Evolutionary conservation across 208 protist genomes (phyloP), one percentile per base, ranked within the genome.

Genomic region (Leishmania amazonensis): DNA sequence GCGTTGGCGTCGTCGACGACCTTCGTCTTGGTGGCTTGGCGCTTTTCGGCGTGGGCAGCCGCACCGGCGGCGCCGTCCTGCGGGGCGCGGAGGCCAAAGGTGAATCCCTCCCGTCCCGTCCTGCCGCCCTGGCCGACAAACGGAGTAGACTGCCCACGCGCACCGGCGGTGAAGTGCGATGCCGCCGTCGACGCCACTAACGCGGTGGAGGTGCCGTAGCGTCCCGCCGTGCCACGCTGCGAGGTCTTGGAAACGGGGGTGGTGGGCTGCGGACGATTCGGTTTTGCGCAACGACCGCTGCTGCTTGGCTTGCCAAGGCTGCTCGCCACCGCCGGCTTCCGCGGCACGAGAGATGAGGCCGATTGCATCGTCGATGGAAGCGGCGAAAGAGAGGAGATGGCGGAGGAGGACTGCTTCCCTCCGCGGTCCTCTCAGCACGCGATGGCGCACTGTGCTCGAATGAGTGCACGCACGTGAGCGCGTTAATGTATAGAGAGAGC

Each of bases 21-120:
- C 19, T 83, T 85, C 11, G 82, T 89, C 51, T 45, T 64, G 13
- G 28, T 21, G 38, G 38, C 19, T 45, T 57, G 76, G 54, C 75
- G 57, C 72, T 68, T 79, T 70, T 45, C 28, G 35, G 51, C 58
- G n/a, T 8, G 38, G 40, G 45, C 53, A 4, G 76, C 60, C 15
- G 67, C 38, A 40, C 58, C 57, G 42, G 49, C 7, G 17, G 24
- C n/a, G 53, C 72, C 47, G 6, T 19, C 53, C 81, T 47, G 35
- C 49, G 71, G 21, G 35, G 80, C 1, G 71, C 82, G 73, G 78
- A 80, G 8, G 47, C 62, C 51, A 70, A 57, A 53, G 60, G n/a
- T 15, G 1, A 42, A 51, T 15, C 15, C 58, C 11, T n/a, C 40
- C 54, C 19, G 11, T 2, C 21, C 47, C 45, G 60, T 35, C 13